Percentiles rank a stretch among this genome's conserved stretches.
Evolutionary conservation across 768 basidiomycete species (phyloP).

Genomic region (Peribolospora kevripleyi): DNA sequence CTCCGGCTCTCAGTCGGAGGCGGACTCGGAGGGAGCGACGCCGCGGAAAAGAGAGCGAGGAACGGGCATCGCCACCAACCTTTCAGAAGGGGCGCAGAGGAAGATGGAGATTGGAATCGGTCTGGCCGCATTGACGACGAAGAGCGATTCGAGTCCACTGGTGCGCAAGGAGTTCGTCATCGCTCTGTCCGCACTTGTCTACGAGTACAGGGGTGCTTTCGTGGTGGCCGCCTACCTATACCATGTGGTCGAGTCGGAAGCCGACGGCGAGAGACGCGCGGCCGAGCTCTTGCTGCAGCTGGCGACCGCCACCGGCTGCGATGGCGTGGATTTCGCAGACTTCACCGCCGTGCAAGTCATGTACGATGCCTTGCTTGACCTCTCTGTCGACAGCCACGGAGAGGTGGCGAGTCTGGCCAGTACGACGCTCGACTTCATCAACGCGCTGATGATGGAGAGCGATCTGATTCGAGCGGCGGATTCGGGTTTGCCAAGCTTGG

Average conservation of each 20-base stretch:
- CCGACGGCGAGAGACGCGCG: background rate
- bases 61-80: constrained; percentile 7
- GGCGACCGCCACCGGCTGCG: constrained; percentile 6
- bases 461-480: constrained; percentile 54
- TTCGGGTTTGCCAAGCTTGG: constrained; percentile 27
- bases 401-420: constrained; percentile 80
- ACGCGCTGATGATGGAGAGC: constrained; percentile 68
- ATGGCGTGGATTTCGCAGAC: constrained; percentile 7
- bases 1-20: constrained; percentile 29
- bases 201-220: constrained; percentile 91
- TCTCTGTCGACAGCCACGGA: constrained; percentile 75
- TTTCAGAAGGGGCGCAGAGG: constrained; percentile 22
- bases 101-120: constrained; percentile 68
- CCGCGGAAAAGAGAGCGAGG: constrained; percentile 23
- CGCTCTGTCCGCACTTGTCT: constrained; percentile 71
- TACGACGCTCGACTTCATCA: constrained; percentile 75
- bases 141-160: constrained; percentile 88
- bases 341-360: constrained; percentile 46
- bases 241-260: constrained; percentile 51
- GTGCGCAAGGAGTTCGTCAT: constrained; percentile 82
- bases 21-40: constrained; percentile 22
- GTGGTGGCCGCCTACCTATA: constrained; percentile 92
- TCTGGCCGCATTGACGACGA: constrained; percentile 66
- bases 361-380: constrained; percentile 40
- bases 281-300: background rate